Percentiles rank a stretch among this genome's conserved stretches.
Conservation (phyloP, 768 basidiomycete species). For the Lactifluus subvellereus region DNA sequence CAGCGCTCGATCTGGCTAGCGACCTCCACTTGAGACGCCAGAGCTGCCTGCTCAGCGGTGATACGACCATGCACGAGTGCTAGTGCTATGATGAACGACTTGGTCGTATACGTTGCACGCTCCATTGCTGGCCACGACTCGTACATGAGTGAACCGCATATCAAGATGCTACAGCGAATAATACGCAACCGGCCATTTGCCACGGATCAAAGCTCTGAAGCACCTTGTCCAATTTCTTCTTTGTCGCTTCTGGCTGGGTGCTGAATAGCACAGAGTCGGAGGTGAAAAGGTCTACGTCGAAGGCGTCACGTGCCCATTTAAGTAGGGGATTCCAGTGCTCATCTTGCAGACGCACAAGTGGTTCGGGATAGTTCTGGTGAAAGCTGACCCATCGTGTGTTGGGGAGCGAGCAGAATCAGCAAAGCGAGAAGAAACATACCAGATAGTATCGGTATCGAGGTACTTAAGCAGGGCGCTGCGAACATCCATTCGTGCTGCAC, state of each 20-base stretch:
- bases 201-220: constrained; percentile 67
- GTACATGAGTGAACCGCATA: neutral
- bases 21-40: constrained; percentile 88
- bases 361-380: constrained; percentile 69
- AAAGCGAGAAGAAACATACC: constrained; percentile 40
- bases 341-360: constrained; percentile 70
- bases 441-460: constrained; percentile 91
- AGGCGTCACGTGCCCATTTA: constrained; percentile 66
- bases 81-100: constrained; percentile 85
- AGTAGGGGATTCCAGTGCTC: constrained; percentile 87
- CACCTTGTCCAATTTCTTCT: constrained; percentile 49
- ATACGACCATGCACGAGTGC: constrained; percentile 75
- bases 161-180: neutral
- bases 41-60: constrained; percentile 76
- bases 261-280: constrained; percentile 68
- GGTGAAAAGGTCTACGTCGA: constrained; percentile 58
- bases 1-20: constrained; percentile 92
- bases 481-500: constrained; percentile 53
- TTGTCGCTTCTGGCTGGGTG: constrained; percentile 65
- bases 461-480: constrained; percentile 69
- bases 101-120: constrained; percentile 80
- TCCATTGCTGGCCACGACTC: constrained; percentile 63
- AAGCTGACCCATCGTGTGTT: constrained; percentile 47
- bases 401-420: neutral
- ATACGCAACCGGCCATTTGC: constrained; percentile 75